Percentiles rank a stretch among this genome's conserved stretches.
Evolutionary conservation across 176 grass and related monocot species (phyloP).

Genomic region (Neostapfia colusana): DNA sequence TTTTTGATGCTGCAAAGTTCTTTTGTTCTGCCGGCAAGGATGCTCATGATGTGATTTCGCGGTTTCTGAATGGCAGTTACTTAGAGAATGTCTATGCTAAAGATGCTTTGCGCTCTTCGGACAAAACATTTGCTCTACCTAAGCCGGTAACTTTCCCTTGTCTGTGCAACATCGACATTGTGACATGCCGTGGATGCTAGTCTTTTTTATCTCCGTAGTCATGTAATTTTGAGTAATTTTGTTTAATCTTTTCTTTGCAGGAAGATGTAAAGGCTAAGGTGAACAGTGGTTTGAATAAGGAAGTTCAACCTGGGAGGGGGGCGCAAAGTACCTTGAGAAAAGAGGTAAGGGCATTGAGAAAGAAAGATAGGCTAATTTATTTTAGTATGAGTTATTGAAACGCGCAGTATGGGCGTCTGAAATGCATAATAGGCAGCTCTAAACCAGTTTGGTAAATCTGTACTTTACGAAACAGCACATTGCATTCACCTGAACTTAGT

Average conservation of each 20-base stretch:
- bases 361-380: constrained; percentile 33
- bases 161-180: not conserved
- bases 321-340: constrained; percentile 65
- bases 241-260: constrained; percentile 49
- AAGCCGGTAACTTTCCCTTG: constrained; percentile 39
- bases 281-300: constrained; percentile 42
- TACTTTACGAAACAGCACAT: not conserved
- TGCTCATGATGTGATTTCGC: constrained; percentile 16
- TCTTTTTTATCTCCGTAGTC: not conserved
- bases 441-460: not conserved
- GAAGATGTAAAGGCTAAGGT: constrained; percentile 43
- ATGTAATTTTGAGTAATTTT: constrained; percentile 24
- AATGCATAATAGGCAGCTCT: not conserved
- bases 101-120: constrained; percentile 44
- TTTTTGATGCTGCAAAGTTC: constrained; percentile 23
- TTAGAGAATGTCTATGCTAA: constrained; percentile 47
- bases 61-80: constrained; percentile 55
- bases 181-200: not conserved
- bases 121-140: constrained; percentile 40
- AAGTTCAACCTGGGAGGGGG: constrained; percentile 39
- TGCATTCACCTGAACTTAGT: not conserved
- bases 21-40: constrained; percentile 4
- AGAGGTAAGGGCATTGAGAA: constrained; percentile 72
- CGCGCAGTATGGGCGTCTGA: not conserved
- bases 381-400: not conserved